phyloP scores from a whole-genome alignment of 2,329 filamentous ascomycete genomes.

The Blastomyces percursus region DNA sequence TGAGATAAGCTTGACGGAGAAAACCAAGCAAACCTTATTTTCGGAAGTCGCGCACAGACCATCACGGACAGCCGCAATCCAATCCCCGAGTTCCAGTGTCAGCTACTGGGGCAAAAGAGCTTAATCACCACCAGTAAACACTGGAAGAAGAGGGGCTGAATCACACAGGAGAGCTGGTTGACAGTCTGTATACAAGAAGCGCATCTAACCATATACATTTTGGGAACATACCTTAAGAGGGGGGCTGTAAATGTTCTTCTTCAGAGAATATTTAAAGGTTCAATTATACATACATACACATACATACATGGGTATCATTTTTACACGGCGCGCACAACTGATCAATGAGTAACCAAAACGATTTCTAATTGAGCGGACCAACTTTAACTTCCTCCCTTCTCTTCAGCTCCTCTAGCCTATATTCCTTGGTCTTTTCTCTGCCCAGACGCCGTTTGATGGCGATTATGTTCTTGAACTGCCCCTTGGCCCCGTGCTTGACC shows the following conservation, averaged over 20 bases:
- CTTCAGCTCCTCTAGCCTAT: slow-evolving; percentile 20
- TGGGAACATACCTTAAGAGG: neutral
- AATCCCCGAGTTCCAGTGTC: neutral
- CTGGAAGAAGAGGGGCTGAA: no score
- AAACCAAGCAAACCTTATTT: neutral
- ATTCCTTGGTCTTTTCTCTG: slow-evolving; percentile 26
- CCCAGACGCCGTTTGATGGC: slow-evolving; percentile 42
- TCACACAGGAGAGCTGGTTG: no score
- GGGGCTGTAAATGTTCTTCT: neutral
- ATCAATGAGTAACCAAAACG: neutral
- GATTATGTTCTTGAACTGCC: slow-evolving; percentile 48
- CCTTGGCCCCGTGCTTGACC: slow-evolving; percentile 64
- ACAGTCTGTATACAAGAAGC: no score
- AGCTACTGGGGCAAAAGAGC: no score
- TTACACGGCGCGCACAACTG: neutral
- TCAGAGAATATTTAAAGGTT: neutral
- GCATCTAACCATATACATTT: neutral
- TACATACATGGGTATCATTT: neutral
- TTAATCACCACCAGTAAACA: no score
- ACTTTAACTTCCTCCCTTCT: slow-evolving; percentile 36
- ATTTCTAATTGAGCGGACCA: slow-evolving; percentile 31
- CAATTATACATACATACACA: neutral
- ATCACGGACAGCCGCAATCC: neutral
- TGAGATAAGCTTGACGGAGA: neutral
- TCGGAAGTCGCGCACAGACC: slow-evolving; percentile 7